phyloP scores from a whole-genome alignment of 2,329 filamentous ascomycete species.

The Diplocarpon rosae region DNA sequence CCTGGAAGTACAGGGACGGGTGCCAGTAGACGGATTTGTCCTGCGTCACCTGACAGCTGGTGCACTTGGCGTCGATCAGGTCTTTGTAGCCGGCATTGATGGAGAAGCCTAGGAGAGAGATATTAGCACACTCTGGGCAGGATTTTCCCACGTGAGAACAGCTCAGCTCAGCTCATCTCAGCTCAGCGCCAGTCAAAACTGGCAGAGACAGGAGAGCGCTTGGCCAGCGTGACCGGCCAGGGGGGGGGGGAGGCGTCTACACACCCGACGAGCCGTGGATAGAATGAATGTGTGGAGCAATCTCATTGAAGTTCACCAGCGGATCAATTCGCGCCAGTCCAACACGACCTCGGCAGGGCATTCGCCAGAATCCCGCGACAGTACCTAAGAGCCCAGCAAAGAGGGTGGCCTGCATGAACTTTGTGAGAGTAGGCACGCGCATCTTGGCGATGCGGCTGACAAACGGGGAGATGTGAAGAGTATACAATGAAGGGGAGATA shows the following conservation, averaged over 20 bases:
- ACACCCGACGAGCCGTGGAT: conserved; percentile 68
- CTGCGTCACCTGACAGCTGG: conserved; percentile 50
- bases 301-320: conserved; percentile 48
- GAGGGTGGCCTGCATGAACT: background rate
- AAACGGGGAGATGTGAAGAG: too few relatives aligned
- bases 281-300: conserved; percentile 59
- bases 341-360: conserved; percentile 65
- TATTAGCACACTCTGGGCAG: conserved; percentile 9
- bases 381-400: background rate
- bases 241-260: conserved; percentile 24
- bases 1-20: conserved; percentile 42
- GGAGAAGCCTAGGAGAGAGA: conserved; percentile 47
- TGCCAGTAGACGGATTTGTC: conserved; percentile 62
- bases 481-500: too few relatives aligned
- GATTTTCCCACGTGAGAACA: background rate
- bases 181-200: background rate
- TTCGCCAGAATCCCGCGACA: conserved; percentile 69
- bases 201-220: background rate
- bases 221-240: background rate
- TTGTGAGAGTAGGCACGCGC: too few relatives aligned
- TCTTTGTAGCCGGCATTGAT: conserved; percentile 43
- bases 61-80: conserved; percentile 50
- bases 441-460: too few relatives aligned
- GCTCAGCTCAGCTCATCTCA: background rate
- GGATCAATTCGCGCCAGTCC: conserved; percentile 69